phyloP scores from a whole-genome alignment of 441 rosid genomes.

The Pelargonium fulgidum region DNA sequence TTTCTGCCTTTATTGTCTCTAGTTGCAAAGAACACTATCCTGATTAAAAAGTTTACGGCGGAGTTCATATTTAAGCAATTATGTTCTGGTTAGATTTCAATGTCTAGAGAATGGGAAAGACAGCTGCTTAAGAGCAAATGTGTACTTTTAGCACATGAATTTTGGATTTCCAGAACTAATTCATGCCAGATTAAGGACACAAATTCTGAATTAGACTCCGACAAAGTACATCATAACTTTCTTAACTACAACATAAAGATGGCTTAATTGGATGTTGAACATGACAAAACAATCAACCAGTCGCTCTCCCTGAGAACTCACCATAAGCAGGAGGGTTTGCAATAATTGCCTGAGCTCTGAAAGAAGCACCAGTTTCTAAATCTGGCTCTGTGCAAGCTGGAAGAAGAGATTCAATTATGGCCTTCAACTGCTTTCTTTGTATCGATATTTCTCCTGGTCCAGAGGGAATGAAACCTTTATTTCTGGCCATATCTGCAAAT shows the following conservation, averaged over 20 bases:
- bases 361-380: constrained; percentile 59
- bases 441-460: constrained; percentile 85
- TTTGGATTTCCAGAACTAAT: too few species aligned
- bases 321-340: constrained; percentile 99
- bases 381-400: constrained; percentile 93
- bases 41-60: too few species aligned
- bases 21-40: too few species aligned
- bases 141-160: too few species aligned
- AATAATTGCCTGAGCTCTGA: constrained; percentile 93
- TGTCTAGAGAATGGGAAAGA: too few species aligned
- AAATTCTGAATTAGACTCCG: too few species aligned
- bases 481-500: constrained; percentile 84
- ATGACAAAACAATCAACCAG: neutral
- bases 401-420: constrained; percentile 92
- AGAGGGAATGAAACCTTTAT: constrained; percentile 93
- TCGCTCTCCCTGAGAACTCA: constrained; percentile 26
- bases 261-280: neutral
- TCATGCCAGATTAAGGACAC: too few species aligned
- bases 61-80: too few species aligned
- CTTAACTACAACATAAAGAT: constrained; percentile 1
- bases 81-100: too few species aligned
- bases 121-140: too few species aligned
- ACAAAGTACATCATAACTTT: neutral
- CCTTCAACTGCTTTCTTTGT: constrained; percentile 84
- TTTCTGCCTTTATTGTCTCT: too few species aligned